Conservation (phyloP, 192 early-diverging fungal species). For the Cetraspora pellucida region DNA sequence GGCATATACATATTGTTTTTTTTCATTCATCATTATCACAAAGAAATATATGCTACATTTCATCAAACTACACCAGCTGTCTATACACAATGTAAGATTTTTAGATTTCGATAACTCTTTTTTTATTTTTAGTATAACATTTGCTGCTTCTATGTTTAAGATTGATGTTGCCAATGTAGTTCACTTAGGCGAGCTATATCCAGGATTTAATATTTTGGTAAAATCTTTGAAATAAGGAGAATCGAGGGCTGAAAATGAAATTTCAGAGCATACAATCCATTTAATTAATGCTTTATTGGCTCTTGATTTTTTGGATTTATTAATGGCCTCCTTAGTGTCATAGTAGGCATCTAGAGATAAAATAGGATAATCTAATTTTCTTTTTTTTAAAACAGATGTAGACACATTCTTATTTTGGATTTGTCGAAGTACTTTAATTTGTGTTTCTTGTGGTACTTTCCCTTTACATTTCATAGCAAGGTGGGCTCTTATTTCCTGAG, state of each 20-base stretch:
- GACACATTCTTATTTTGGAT: neutral
- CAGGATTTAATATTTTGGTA: neutral
- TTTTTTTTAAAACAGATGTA: slow-evolving; percentile 8
- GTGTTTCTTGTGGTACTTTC: neutral
- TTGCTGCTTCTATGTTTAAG: neutral
- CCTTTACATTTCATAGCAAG: neutral
- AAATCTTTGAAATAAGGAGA: slow-evolving; percentile 1
- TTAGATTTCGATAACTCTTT: neutral
- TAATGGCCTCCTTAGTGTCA: neutral
- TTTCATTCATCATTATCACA: neutral
- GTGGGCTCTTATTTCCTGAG: neutral
- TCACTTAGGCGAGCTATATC: neutral
- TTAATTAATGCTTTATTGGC: neutral
- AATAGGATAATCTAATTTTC: neutral
- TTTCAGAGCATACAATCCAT: neutral
- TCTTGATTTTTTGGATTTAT: neutral
- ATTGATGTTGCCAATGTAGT: neutral
- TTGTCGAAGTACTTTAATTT: neutral
- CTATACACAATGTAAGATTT: slow-evolving; percentile 18
- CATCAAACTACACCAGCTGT: neutral
- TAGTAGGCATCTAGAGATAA: neutral
- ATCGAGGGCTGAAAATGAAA: neutral
- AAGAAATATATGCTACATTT: neutral
- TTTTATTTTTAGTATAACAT: neutral
- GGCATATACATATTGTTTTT: neutral